Conservation (phyloP, 2,329 filamentous ascomycete species). For the Didymellaceae sp. region DNA sequence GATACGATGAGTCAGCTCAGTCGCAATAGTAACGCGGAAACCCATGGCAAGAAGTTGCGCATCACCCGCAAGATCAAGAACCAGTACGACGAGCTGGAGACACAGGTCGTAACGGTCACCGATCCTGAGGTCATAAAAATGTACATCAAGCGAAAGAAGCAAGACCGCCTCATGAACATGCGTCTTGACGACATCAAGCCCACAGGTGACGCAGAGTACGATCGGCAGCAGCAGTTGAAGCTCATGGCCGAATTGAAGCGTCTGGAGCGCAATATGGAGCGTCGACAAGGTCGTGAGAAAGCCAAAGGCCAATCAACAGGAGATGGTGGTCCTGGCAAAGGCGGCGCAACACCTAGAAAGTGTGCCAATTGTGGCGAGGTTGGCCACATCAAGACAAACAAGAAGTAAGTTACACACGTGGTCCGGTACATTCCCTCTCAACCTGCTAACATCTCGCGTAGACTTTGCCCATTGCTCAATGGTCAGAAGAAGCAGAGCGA, state of each 20-base stretch:
- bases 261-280: constrained; percentile 88
- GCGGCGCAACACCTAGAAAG: constrained; percentile 72
- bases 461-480: constrained; percentile 49
- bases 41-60: constrained; percentile 68
- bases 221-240: constrained; percentile 67
- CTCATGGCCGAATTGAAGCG: constrained; percentile 79
- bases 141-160: constrained; percentile 80
- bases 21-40: constrained; percentile 63
- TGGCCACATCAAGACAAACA: constrained; percentile 98
- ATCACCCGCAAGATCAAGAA: constrained; percentile 75
- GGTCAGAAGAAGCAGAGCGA: constrained; percentile 49
- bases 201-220: constrained; percentile 71
- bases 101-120: constrained; percentile 63
- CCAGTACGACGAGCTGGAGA: constrained; percentile 68
- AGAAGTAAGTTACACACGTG: constrained; percentile 69
- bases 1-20: constrained; percentile 69
- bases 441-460: constrained; percentile 30
- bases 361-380: constrained; percentile 97
- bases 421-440: background rate
- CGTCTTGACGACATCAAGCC: constrained; percentile 71
- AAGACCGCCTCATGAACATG: constrained; percentile 73
- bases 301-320: constrained; percentile 68
- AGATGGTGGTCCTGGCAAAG: constrained; percentile 53
- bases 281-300: constrained; percentile 87
- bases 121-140: constrained; percentile 67